Evolutionary conservation across 2,329 filamentous ascomycete species (phyloP), one percentile per base, ranked within the genome.

Genomic region (Xylariaceae sp.): DNA sequence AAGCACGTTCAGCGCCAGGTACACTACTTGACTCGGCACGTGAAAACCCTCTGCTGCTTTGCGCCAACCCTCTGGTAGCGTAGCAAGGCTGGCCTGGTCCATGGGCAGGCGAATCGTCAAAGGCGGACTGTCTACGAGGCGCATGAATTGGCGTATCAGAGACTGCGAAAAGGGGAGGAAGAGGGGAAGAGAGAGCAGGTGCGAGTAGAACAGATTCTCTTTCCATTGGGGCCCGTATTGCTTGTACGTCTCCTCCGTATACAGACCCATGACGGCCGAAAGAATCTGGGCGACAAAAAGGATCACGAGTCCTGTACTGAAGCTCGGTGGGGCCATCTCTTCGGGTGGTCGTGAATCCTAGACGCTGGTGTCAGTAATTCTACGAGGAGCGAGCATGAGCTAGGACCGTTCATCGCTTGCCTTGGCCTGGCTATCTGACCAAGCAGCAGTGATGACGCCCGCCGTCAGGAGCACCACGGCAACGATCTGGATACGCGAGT

Each of bases 201-300:
- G 85, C 1, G 89, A 95, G 75, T 97, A 99, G 74, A 99, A 97
- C 12, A 99, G 79, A 60, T 96, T 96, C 70, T 97, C 94, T 62
- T 87, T 88, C 90, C 94, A 97, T 69, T 94, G 88, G 31, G 89
- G 88, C 6, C 92, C 91, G 69, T 96, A 91, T 51, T 80, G 81
- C 53, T 81, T 81, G 73, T 97, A 99, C 1, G 92, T 90, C 60
- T 91, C 85, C 69, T 99, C 92, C 0, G 93, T 93, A 69, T 96
- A 97, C 31, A 97, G 81, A 5, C 94, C 94, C 87, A 97, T 97
- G 65, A 92, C 88, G 18, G 94, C 91, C 7, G 91, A 95, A 18
- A 97, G 80, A 5, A 96, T 73, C 72, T 99, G 94, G 1, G 94
- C 94, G 36, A 95, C 69, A 42, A 96, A 89, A 14, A 99, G 81